Base-by-base conservation (phyloP, 2,329 filamentous ascomycete species). In the Ophiocordyceps unilateralis region DNA sequence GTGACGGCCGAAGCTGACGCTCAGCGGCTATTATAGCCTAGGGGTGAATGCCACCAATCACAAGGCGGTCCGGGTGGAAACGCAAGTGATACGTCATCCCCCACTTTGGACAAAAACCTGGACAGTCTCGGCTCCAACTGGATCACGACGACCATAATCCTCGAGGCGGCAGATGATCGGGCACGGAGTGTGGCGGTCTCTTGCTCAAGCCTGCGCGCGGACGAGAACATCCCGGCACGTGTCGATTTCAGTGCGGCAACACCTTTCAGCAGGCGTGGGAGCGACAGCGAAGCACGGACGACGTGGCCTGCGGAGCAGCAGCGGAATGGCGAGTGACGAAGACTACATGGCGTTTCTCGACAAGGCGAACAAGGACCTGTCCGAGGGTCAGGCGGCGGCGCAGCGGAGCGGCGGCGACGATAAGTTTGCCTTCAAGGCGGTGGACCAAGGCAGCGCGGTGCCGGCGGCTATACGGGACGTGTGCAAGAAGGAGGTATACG, bases 341-440 rank as follows among this genome's bases (percentile, higher is more conserved):
- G 81, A 83, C 48, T 95, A 94, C 67, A 74, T 78, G 62, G 69
- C 81, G 46, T 94, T 95, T 58, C 69, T 95, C 45, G 73, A 91
- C 58, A 91, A 91, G 66, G 85, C 86, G 43, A 93, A 93, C 64
- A 67, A 78, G 54, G 80, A 87, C 56, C 79, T 82, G 17, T 79
- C 76, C 57, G 72, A 76, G 44, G 46, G 56, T 10, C 46, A 48
- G 40, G 44, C 44, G 10, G 41, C 14, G 19, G 42, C 30, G 22
- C 48, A 48, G 42, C 45, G n/a, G n/a, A n/a, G n/a, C 47, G 45
- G 9, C 43, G 47, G 12, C 20, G 34, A 17, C 50, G 52, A 48
- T 49, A 53, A 49, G 22, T 37, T 48, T n/a, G 58, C 61, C 43
- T 69, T 76, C 54, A 76, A 72, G 59, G 56, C 69, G 23, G 61